phyloP scores from a whole-genome alignment of 345 rosid genomes.

The Moricandia arvensis region DNA sequence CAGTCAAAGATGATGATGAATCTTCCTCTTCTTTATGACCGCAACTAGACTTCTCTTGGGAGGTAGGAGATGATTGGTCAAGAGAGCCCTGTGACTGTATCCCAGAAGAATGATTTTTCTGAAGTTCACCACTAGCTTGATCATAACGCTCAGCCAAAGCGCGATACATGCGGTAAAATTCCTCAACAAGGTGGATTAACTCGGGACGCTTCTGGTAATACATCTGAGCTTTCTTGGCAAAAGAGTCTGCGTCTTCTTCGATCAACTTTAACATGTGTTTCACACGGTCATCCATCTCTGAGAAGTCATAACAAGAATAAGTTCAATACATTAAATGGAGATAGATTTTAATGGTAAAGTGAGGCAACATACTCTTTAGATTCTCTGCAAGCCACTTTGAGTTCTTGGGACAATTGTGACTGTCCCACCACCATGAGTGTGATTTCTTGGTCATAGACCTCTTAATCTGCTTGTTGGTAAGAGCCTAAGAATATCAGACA shows the following conservation, averaged over 20 bases:
- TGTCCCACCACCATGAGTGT: conserved; percentile 91
- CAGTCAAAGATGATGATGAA: conserved; percentile 55
- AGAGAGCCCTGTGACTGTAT: conserved; percentile 50
- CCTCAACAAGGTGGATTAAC: conserved; percentile 66
- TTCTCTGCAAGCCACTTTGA: conserved; percentile 87
- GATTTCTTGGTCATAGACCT: conserved; percentile 51
- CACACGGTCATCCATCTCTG: conserved; percentile 86
- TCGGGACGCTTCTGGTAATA: conserved; percentile 85
- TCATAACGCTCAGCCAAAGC: conserved; percentile 89
- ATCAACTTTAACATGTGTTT: conserved; percentile 76
- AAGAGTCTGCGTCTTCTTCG: conserved; percentile 88
- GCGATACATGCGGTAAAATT: conserved; percentile 78
- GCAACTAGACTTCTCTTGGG: conserved; percentile 41
- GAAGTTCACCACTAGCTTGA: conserved; percentile 68
- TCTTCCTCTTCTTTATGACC: conserved; percentile 59
- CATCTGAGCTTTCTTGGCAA: conserved; percentile 89
- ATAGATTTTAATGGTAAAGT: neutral
- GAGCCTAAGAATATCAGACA: conserved; percentile 29
- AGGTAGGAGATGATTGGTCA: conserved; percentile 52
- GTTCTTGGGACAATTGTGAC: conserved; percentile 72
- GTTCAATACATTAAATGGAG: neutral
- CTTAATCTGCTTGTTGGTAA: conserved; percentile 43
- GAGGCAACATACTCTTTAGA: conserved; percentile 56
- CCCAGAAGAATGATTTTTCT: conserved; percentile 49
- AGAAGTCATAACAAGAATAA: conserved; percentile 4